Base-by-base conservation (phyloP, 1,284 basidiomycete species). In the Moesziomyces aphidis region DNA sequence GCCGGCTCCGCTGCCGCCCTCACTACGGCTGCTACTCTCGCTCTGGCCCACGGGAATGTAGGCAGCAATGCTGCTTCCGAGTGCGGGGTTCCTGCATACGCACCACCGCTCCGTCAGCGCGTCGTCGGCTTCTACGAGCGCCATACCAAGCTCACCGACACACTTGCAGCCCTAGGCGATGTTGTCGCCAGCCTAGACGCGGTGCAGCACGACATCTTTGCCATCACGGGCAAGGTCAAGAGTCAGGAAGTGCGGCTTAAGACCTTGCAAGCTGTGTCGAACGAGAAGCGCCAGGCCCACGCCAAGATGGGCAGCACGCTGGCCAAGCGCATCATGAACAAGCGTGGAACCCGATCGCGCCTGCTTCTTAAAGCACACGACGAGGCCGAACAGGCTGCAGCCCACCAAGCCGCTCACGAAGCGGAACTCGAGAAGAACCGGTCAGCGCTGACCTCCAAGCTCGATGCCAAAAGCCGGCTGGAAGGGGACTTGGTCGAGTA, bases 271-370 rank as follows among this genome's bases (percentile, higher is more conserved):
- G 21, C 44, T 19, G 36, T 61, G 31, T 54, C 63, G 9, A 39
- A 61, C 17, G 65, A 66, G 50, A 68, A 55, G 22, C 34, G 55
- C n/a, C 55, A 55, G 1, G 34, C 46, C 1, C 61, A 71, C 31
- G 45, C 49, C 34, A 61, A 52, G 43, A 71, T 68, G 68, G 53
- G 57, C 55, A 64, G 53, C 58, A 48, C 62, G 1, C 24, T 75
- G 0, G 57, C 73, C 47, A 75, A 68, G 42, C 63, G 73, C 4
- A 24, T 75, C 26, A 64, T 75, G 61, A 75, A 75, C 57, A 66
- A 64, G 49, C 26, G 63, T 1, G 60, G 63, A 9, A 43, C 31
- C 1, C 56, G 68, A 17, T 48, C 63, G 22, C 63, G 64, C 4
- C 19, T 50, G 5, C 50, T 74, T 0, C 34, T 44, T 0, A 56